Evolutionary conservation across 208 protist genomes (phyloP).

Genomic region (Crithidia sp.): DNA sequence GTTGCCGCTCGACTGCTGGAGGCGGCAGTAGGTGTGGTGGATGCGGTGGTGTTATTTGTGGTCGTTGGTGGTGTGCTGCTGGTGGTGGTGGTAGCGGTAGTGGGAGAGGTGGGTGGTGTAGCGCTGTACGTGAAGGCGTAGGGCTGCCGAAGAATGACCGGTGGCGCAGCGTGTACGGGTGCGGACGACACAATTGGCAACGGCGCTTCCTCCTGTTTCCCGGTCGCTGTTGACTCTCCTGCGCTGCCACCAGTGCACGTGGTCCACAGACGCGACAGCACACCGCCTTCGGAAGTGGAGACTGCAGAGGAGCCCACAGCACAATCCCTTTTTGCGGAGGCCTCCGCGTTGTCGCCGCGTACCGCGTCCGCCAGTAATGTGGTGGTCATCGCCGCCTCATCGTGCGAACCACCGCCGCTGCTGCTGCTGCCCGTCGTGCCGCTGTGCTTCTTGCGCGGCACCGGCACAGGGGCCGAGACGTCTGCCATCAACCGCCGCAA

Average conservation of each 20-base stretch:
- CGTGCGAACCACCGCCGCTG: background rate
- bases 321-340: background rate
- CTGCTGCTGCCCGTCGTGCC: background rate
- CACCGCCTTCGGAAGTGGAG: background rate
- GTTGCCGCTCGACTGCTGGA: too few relatives aligned
- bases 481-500: conserved; percentile 28
- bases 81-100: background rate
- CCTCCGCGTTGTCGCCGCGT: background rate
- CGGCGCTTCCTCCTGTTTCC: background rate
- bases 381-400: too few relatives aligned
- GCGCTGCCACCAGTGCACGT: background rate
- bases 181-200: background rate
- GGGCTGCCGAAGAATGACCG: background rate
- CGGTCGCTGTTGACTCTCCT: background rate
- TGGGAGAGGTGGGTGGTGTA: background rate
- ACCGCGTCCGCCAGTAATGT: too few relatives aligned
- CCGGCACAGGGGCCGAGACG: conserved; percentile 14
- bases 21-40: too few relatives aligned
- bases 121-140: conserved; percentile 7
- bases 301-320: background rate
- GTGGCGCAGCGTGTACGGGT: background rate
- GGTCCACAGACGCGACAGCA: background rate
- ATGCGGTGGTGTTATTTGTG: background rate
- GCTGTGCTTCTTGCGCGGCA: conserved; percentile 9
- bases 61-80: background rate